These are phyloP conservation scores for Suillus occidentalis DNA, from an alignment of 768 basidiomycete species.

Conservation along the genomic window DNA sequence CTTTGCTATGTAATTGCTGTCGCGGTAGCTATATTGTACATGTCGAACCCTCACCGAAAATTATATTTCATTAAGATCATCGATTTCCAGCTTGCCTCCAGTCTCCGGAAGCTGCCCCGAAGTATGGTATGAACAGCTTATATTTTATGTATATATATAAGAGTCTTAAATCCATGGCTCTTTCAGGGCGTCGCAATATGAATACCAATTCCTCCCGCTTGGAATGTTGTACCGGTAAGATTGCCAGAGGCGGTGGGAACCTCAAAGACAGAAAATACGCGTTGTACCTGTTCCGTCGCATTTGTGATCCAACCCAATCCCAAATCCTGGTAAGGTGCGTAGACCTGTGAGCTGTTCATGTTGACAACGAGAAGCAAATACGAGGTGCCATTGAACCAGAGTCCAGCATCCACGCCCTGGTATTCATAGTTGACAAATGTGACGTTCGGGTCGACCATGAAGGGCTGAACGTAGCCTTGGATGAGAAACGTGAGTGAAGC, in stretches of 20 bases:
- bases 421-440: conserved; percentile 11
- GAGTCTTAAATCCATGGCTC: not conserved
- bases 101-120: not conserved
- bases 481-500: conserved; percentile 7
- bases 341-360: not conserved
- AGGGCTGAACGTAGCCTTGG: conserved; percentile 17
- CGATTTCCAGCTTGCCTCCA: not conserved
- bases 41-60: not conserved
- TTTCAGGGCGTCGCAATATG: conserved; percentile 18
- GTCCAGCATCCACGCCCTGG: conserved; percentile 23
- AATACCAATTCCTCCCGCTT: conserved; percentile 21
- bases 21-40: not conserved
- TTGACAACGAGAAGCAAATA: conserved; percentile 25
- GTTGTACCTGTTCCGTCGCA: conserved; percentile 19
- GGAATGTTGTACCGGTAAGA: conserved; percentile 20
- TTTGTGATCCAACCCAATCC: conserved; percentile 20
- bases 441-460: conserved; percentile 17
- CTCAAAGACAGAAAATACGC: conserved; percentile 13
- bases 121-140: not conserved
- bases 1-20: conserved; percentile 31
- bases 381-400: conserved; percentile 22
- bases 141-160: not conserved
- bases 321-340: conserved; percentile 18
- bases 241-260: not conserved
- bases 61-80: not conserved